Conservation (phyloP, 228 moss, liverwort and hornwort genomes). For the Sphagnum magellanicum region DNA sequence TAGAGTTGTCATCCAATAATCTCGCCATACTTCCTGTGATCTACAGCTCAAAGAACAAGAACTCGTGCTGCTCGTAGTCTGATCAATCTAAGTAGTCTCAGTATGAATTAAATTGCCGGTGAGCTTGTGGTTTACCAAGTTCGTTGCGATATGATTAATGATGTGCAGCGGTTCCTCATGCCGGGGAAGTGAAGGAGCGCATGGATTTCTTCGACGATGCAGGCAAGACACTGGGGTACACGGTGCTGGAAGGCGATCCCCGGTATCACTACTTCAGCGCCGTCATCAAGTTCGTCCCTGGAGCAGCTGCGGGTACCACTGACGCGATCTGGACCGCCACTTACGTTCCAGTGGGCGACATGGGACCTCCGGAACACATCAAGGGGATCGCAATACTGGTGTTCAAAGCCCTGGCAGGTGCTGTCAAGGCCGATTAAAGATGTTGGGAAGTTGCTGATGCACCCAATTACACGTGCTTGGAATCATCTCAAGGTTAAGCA, state of each 20-base stretch:
- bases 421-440: background rate
- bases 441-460: too few relatives aligned
- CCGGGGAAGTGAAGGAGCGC: constrained; percentile 23
- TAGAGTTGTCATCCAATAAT: too few relatives aligned
- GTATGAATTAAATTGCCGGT: too few relatives aligned
- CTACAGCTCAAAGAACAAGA: too few relatives aligned
- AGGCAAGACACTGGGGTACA: constrained; percentile 17
- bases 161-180: constrained; percentile 12
- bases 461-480: too few relatives aligned
- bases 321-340: constrained; percentile 25
- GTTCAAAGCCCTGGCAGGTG: constrained; percentile 17
- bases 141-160: background rate
- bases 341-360: constrained; percentile 14
- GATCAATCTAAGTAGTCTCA: too few relatives aligned
- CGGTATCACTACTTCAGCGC: constrained; percentile 13
- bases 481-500: too few relatives aligned
- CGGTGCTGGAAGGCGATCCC: constrained; percentile 7
- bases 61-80: too few relatives aligned
- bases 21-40: too few relatives aligned
- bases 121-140: too few relatives aligned
- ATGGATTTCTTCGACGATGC: constrained; percentile 22
- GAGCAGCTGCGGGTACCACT: constrained; percentile 8
- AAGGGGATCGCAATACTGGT: constrained; percentile 10
- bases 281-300: constrained; percentile 20
- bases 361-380: constrained; percentile 8